Conservation (phyloP, 1,139 yeast genomes). For the Blastobotrys apis region DNA sequence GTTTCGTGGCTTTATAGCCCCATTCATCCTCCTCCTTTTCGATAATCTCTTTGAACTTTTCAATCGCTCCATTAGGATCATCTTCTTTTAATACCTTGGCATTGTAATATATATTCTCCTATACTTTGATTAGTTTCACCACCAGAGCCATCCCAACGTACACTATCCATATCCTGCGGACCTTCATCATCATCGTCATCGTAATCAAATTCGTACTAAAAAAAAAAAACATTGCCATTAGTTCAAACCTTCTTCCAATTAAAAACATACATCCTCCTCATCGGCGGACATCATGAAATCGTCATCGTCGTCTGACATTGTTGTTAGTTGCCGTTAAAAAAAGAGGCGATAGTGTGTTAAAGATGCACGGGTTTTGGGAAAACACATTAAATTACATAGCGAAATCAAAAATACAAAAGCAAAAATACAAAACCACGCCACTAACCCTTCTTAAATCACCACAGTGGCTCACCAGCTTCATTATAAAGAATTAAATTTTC, state of each 20-base stretch:
- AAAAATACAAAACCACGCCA: no score
- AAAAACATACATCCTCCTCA: conserved; percentile 40
- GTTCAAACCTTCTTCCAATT: no score
- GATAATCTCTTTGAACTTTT: conserved; percentile 41
- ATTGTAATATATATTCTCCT: conserved; percentile 54
- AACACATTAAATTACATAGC: no score
- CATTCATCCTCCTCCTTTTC: conserved; percentile 33
- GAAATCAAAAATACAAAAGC: no score
- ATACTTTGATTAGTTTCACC: conserved; percentile 9
- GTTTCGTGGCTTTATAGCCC: conserved; percentile 62
- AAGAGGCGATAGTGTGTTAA: no score
- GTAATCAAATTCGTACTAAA: conserved; percentile 57
- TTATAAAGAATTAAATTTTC: conserved; percentile 41
- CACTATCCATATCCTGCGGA: conserved; percentile 15
- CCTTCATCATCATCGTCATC: conserved; percentile 50
- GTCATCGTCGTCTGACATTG: conserved; percentile 55
- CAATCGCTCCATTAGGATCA: conserved; percentile 46
- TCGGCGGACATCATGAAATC: conserved; percentile 51
- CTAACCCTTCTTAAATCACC: no score
- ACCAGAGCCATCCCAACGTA: background rate
- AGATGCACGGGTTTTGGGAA: no score
- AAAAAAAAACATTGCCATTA: background rate
- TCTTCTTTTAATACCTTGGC: conserved; percentile 63
- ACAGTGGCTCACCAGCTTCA: conserved; percentile 39
- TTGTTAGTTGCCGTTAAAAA: no score